phyloP scores from a whole-genome alignment of 768 basidiomycete species.

The Hydnum rufescens region DNA sequence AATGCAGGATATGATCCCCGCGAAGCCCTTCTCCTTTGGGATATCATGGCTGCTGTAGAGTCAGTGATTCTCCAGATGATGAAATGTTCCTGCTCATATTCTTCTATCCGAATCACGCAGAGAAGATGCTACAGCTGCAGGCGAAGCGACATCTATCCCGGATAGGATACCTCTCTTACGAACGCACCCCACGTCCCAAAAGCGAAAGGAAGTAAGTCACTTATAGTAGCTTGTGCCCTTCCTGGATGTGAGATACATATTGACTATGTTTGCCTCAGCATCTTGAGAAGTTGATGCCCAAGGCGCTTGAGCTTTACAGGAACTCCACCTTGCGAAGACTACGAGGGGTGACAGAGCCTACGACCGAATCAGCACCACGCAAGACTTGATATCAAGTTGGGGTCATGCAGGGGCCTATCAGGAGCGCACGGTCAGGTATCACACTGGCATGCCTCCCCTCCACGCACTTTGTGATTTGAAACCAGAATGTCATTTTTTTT shows the following conservation, averaged over 20 bases:
- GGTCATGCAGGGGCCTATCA: too few species aligned
- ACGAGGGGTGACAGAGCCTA: too few species aligned
- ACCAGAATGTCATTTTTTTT: too few species aligned
- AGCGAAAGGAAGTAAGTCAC: constrained; percentile 16
- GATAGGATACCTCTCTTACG: constrained; percentile 21
- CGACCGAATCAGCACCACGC: too few species aligned
- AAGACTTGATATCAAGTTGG: too few species aligned
- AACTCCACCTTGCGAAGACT: background rate
- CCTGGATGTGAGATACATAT: background rate
- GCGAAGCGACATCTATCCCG: constrained; percentile 15
- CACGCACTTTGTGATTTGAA: too few species aligned
- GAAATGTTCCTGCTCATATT: background rate
- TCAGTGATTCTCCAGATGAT: constrained; percentile 1
- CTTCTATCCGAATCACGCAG: too few species aligned
- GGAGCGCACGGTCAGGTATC: too few species aligned
- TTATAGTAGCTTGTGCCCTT: background rate
- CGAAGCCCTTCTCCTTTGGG: constrained; percentile 23
- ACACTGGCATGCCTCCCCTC: too few species aligned
- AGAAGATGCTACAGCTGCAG: constrained; percentile 17
- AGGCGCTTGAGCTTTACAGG: constrained; percentile 14
- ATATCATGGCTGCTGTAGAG: constrained; percentile 24
- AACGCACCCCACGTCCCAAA: constrained; percentile 25
- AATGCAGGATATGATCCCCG: constrained; percentile 25
- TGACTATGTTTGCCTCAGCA: constrained; percentile 4
- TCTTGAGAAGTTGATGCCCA: constrained; percentile 11